Evolutionary conservation across 345 rosid genomes (phyloP).

Genomic region (Psidium guajava): DNA sequence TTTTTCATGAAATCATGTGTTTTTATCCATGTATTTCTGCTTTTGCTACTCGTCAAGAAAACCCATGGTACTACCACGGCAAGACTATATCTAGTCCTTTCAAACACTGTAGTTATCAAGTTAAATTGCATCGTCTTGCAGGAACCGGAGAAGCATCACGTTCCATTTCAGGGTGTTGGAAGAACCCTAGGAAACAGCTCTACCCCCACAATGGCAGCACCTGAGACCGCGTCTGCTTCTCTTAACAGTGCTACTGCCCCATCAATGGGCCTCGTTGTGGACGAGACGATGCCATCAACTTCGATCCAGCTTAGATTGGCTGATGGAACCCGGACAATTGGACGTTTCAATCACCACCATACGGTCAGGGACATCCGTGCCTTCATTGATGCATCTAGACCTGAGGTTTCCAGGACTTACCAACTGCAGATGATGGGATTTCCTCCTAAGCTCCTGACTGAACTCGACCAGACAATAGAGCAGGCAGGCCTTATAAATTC

Average conservation of each 20-base stretch:
- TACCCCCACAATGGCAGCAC: slow-evolving; percentile 15
- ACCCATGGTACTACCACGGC: background rate
- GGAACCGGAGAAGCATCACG: slow-evolving; percentile 64
- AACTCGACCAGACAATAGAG: slow-evolving; percentile 54
- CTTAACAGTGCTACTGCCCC: slow-evolving; percentile 24
- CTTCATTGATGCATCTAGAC: slow-evolving; percentile 56
- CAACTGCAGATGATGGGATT: slow-evolving; percentile 90
- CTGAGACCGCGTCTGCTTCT: slow-evolving; percentile 16
- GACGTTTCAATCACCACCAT: slow-evolving; percentile 64
- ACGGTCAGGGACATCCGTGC: slow-evolving; percentile 50
- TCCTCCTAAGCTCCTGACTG: slow-evolving; percentile 78
- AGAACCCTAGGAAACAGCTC: slow-evolving; percentile 77
- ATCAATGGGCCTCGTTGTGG: slow-evolving; percentile 31
- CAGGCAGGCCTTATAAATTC: slow-evolving; percentile 78
- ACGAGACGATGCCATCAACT: slow-evolving; percentile 58
- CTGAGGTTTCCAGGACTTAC: slow-evolving; percentile 43
- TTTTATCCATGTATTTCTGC: background rate
- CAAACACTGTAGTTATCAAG: background rate
- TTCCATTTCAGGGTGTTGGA: slow-evolving; percentile 83
- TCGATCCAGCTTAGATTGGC: slow-evolving; percentile 81
- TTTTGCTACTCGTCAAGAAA: background rate
- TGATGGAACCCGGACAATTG: slow-evolving; percentile 71
- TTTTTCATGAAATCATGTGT: background rate
- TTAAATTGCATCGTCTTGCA: slow-evolving; percentile 7
- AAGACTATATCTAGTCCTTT: background rate